A percentile compares a stretch with the other conserved stretches of the same genome.
These are phyloP conservation scores for Brassica hybrid DNA, from an alignment of 441 rosid species.

Conservation along the genomic window DNA sequence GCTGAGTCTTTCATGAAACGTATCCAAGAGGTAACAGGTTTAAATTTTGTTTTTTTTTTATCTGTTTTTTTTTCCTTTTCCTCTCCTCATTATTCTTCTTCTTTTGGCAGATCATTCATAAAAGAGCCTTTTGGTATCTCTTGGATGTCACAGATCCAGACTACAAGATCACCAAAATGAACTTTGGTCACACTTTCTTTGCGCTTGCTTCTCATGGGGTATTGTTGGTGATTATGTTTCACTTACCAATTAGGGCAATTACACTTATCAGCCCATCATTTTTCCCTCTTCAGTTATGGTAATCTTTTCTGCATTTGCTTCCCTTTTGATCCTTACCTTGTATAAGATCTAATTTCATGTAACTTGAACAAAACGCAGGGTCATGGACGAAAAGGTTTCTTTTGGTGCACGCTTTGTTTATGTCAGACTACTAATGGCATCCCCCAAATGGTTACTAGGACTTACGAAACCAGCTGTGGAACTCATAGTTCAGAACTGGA, in stretches of 20 bases:
- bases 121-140: conserved; percentile 37
- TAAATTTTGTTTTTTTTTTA: neutral
- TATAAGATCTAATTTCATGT: neutral
- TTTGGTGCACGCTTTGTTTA: neutral
- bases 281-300: conserved; percentile 33
- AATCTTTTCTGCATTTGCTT: neutral
- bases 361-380: neutral
- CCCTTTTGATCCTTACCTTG: neutral
- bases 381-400: neutral
- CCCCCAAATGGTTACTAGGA: neutral
- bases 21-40: conserved; percentile 30
- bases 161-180: conserved; percentile 26
- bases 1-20: neutral
- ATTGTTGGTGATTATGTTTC: conserved; percentile 24
- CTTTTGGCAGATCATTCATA: conserved; percentile 28
- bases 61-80: neutral
- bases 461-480: neutral
- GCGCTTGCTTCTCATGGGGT: conserved; percentile 28
- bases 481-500: conserved; percentile 26
- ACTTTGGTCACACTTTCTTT: conserved; percentile 22
- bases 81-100: neutral
- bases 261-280: conserved; percentile 28
- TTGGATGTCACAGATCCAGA: conserved; percentile 32
- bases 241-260: conserved; percentile 31
- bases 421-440: neutral